Conservation (phyloP, 2,329 filamentous ascomycete genomes). For the Huntiella moniliformis region DNA sequence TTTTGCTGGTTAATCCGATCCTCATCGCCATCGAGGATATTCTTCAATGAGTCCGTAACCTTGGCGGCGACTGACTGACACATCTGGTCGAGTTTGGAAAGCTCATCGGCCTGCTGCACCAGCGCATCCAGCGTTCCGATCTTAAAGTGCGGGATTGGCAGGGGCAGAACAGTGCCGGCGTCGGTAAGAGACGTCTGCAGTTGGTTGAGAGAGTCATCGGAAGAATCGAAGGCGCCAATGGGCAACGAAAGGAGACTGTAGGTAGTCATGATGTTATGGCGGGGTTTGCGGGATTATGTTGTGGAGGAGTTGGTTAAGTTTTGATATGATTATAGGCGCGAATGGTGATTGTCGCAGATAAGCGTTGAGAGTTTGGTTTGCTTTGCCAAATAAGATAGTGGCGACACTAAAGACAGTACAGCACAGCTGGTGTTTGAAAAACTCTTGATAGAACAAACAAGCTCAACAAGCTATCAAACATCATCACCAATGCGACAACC, state of each 20-base stretch:
- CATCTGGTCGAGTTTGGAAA: conserved; percentile 65
- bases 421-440: background rate
- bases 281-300: conserved; percentile 5
- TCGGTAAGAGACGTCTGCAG: conserved; percentile 54
- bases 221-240: conserved; percentile 64
- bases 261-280: conserved; percentile 22
- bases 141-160: conserved; percentile 85
- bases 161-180: conserved; percentile 56
- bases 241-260: conserved; percentile 87
- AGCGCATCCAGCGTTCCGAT: conserved; percentile 90
- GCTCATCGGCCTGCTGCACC: conserved; percentile 88
- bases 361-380: too few species aligned
- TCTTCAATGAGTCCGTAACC: conserved; percentile 68
- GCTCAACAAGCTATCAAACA: background rate
- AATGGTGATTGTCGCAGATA: too few species aligned
- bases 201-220: conserved; percentile 66
- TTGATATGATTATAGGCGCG: background rate
- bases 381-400: background rate
- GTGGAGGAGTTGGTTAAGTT: background rate
- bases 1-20: conserved; percentile 72
- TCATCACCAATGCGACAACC: background rate
- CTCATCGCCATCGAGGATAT: conserved; percentile 68
- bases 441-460: background rate
- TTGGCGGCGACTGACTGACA: conserved; percentile 75
- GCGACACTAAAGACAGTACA: background rate